Base-by-base conservation (phyloP, 352 stramenopile species). In the Phytophthora niederhauseri region DNA sequence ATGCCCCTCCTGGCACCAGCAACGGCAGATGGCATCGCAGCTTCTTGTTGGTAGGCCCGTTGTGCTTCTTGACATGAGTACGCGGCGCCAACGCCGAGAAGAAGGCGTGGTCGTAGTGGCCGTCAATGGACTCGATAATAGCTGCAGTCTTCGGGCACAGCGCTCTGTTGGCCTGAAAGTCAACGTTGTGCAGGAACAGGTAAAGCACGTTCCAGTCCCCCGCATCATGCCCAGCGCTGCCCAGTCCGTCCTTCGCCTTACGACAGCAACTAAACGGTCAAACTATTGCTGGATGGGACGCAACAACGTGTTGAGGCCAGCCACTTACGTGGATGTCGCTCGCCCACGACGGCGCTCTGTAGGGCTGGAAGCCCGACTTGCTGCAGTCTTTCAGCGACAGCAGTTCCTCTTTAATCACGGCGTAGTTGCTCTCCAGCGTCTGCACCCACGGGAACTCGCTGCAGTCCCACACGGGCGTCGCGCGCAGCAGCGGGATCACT, bases 21-120 rank as follows among this genome's bases (percentile, higher is more conserved):
- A 98, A 70, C 9, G 90, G 89, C 38, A 97, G 58, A 66, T 98
- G 91, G 30, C 92, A 86, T 1, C 92, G 81, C 50, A 98, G 88
- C 63, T 98, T 98, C 73, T 98, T 98, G 79, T 98, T 98, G 17
- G 90, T 98, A 24, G 92, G 90, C 19, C 91, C 91, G 49, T 97
- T 79, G 66, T 98, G 91, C 45, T 87, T 86, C 30, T 75, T 83
- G 20, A 97, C 76, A 55, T 97, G 89, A 11, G 89, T 96, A 17
- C 70, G 65, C 3, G 90, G 88, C 15, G 89, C 87, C 30, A 98
- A 58, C 12, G 87, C 89, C 12, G 92, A 97, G 70, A 97, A 96
- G 61, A 97, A 97, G 0, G 85, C 81, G 67, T 97, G 91, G 7
- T 93, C 70, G 65, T 97, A 96, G 24, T 94, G 81, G 11, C 59